Conservation (phyloP, 768 basidiomycete species). For the Lactarius vividus region DNA sequence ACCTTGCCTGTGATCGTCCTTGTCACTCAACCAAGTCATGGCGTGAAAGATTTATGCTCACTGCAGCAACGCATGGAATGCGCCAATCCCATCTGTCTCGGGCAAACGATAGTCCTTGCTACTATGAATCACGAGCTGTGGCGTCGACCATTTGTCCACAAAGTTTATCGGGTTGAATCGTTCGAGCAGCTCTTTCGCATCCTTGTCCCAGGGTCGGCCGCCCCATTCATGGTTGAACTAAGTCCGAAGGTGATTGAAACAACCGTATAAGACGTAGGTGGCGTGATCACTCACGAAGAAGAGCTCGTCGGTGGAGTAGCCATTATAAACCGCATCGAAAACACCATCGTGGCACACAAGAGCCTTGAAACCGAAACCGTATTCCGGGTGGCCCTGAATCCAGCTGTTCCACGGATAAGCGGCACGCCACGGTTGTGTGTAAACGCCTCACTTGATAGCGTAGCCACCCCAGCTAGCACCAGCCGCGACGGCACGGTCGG, state of each 20-base stretch:
- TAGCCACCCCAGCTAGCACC: constrained; percentile 88
- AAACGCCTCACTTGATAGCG: constrained; percentile 65
- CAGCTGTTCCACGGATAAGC: constrained; percentile 50
- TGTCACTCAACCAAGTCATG: background rate
- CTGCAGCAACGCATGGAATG: constrained; percentile 86
- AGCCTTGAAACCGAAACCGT: constrained; percentile 85
- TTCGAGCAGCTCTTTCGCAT: constrained; percentile 50
- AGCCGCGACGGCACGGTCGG: constrained; percentile 63
- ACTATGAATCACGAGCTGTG: constrained; percentile 80
- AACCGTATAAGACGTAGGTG: background rate
- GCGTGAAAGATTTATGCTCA: constrained; percentile 38
- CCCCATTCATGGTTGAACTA: constrained; percentile 89
- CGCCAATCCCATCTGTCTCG: constrained; percentile 79
- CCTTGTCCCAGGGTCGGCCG: constrained; percentile 72
- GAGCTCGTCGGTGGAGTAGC: constrained; percentile 88
- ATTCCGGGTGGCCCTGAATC: constrained; percentile 94
- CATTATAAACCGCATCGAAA: constrained; percentile 76
- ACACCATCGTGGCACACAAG: constrained; percentile 92
- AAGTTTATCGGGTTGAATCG: constrained; percentile 82
- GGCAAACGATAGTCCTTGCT: constrained; percentile 88
- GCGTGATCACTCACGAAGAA: constrained; percentile 64
- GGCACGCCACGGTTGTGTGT: constrained; percentile 5
- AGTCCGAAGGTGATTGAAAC: background rate
- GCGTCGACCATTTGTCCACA: constrained; percentile 82
- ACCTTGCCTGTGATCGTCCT: constrained; percentile 46